Evolutionary conservation across 805 yeast genomes (phyloP).

Genomic region (Candida adriatica): DNA sequence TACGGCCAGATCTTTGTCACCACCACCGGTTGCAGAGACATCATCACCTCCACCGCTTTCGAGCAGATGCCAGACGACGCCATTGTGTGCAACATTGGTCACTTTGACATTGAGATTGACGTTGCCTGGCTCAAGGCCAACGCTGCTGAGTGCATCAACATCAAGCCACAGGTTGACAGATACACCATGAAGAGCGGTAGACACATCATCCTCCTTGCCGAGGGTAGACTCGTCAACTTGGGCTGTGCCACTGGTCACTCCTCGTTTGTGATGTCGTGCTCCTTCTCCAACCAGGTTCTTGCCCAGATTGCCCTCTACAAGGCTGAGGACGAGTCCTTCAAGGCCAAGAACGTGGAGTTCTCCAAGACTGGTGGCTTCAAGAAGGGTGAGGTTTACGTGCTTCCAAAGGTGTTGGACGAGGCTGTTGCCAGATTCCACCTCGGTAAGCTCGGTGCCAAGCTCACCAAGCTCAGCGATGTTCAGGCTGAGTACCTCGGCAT

Average conservation of each 20-base stretch:
- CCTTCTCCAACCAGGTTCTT: conserved; percentile 98
- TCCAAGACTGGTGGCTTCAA: conserved; percentile 87
- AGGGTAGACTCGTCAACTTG: conserved; percentile 98
- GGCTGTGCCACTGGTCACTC: conserved; percentile 99
- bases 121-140: conserved; percentile 97
- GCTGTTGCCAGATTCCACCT: conserved; percentile 96
- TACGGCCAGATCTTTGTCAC: conserved; percentile 97
- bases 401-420: conserved; percentile 98
- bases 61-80: conserved; percentile 97
- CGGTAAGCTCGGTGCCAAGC: conserved; percentile 86
- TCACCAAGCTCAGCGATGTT: conserved; percentile 64
- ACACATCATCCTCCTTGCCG: conserved; percentile 93
- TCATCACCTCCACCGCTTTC: conserved; percentile 86
- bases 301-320: conserved; percentile 98
- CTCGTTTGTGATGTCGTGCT: conserved; percentile 98
- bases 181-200: conserved; percentile 82
- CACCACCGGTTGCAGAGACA: conserved; percentile 99
- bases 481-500: conserved; percentile 95
- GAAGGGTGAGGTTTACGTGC: conserved; percentile 80
- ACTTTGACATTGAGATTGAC: conserved; percentile 97
- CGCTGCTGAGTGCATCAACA: conserved; percentile 90
- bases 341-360: conserved; percentile 78
- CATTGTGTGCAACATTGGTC: conserved; percentile 99
- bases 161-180: conserved; percentile 99
- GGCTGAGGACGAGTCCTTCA: conserved; percentile 75